phyloP scores from a whole-genome alignment of 108 stramenopile genomes.

The Skeletonema menzelii region DNA sequence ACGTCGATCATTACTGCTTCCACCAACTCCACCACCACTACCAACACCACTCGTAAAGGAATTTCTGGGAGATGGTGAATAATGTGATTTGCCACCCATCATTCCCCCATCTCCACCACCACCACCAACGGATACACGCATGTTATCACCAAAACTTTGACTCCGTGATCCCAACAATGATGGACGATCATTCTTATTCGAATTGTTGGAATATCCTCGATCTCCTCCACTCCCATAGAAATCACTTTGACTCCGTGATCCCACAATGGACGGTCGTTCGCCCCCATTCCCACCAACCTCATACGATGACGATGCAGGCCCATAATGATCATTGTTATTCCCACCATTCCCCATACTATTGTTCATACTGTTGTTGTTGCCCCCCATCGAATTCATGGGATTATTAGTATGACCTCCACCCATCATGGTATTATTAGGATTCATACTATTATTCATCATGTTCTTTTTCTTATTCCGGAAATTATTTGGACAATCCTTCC shows the following conservation, averaged over 20 bases:
- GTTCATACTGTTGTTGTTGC: background rate
- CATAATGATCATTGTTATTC: background rate
- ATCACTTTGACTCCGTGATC: conserved; percentile 6
- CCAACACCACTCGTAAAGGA: background rate
- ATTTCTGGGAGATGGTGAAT: conserved; percentile 1
- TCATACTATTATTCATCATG: conserved; percentile 1
- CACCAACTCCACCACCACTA: background rate
- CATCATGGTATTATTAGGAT: background rate
- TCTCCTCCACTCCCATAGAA: conserved; percentile 6
- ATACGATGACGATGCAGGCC: background rate
- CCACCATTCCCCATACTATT: background rate
- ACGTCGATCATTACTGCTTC: background rate
- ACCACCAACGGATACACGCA: background rate
- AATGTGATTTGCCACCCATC: background rate
- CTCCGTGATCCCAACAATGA: conserved; percentile 7
- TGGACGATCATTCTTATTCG: background rate
- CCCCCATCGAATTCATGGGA: background rate
- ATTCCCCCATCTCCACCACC: background rate
- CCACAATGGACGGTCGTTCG: background rate
- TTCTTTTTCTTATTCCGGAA: conserved; percentile 36
- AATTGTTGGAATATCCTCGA: conserved; percentile 1
- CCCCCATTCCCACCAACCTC: background rate
- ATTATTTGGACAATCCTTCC: conserved; percentile 48
- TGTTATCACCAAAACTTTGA: conserved; percentile 19
- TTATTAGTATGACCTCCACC: background rate